These are phyloP conservation scores for Besnoitia besnoiti DNA, from an alignment of 169 alveolate genomes.

Conservation along the genomic window DNA sequence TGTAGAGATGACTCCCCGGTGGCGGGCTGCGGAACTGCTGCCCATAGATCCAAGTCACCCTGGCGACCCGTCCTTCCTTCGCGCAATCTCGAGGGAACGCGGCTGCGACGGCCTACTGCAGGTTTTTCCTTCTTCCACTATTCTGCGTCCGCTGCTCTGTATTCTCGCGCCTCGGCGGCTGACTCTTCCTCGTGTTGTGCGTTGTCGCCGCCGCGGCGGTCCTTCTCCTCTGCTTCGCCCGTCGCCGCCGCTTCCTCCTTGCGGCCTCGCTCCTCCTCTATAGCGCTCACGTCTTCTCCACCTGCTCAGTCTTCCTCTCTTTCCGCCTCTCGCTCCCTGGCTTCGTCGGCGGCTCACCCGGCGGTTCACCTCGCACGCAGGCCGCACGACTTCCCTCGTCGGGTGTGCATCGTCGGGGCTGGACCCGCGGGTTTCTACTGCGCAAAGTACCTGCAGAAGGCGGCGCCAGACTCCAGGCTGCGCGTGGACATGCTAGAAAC, in stretches of 20 bases:
- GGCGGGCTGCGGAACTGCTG: no score
- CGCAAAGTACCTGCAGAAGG: conserved; percentile 55
- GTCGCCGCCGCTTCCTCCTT: neutral
- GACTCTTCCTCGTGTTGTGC: no score
- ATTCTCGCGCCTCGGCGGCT: no score
- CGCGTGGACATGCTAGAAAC: conserved; percentile 52
- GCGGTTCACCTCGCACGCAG: neutral
- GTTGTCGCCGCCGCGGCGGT: no score
- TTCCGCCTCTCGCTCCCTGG: neutral
- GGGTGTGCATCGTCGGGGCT: conserved; percentile 64
- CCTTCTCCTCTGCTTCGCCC: no score
- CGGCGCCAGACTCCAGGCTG: neutral
- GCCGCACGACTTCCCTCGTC: neutral
- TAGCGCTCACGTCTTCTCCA: neutral
- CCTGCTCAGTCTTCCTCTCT: neutral
- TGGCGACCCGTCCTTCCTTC: no score
- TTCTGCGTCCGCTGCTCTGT: no score
- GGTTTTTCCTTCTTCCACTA: no score
- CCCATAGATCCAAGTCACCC: no score
- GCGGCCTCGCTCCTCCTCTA: neutral
- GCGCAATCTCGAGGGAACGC: no score
- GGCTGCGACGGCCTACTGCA: no score
- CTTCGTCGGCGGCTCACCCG: neutral
- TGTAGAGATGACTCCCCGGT: no score
- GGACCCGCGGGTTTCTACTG: conserved; percentile 69